These are phyloP conservation scores for Triticum dicoccoides DNA, from an alignment of 176 grass and related monocot genomes.

Conservation along the genomic window DNA sequence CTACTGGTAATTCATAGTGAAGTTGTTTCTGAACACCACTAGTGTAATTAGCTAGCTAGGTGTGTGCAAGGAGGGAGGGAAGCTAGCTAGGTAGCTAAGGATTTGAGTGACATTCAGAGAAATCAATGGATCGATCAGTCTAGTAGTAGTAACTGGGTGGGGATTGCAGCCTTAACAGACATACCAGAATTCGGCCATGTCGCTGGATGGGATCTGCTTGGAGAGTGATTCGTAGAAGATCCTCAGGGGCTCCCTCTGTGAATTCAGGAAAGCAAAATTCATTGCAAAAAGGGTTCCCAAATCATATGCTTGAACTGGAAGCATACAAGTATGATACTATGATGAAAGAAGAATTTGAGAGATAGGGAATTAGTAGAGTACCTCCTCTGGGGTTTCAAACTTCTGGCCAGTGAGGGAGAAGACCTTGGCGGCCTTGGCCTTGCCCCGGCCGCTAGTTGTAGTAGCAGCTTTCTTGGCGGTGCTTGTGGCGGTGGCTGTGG, in stretches of 20 bases:
- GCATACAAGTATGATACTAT: not conserved
- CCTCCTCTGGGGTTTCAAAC: slow-evolving; percentile 90
- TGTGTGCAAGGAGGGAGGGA: too few species aligned
- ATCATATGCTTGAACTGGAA: not conserved
- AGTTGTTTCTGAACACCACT: too few species aligned
- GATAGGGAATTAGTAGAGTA: not conserved
- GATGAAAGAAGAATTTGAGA: not conserved
- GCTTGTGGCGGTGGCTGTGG: too few species aligned
- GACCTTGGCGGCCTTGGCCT: slow-evolving; percentile 59
- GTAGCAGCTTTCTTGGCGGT: too few species aligned
- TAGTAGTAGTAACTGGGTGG: too few species aligned
- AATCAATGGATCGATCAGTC: too few species aligned
- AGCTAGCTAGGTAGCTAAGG: too few species aligned
- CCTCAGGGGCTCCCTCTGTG: slow-evolving; percentile 81
- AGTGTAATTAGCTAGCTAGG: too few species aligned
- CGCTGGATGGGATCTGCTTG: slow-evolving; percentile 87
- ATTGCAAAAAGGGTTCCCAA: too few species aligned
- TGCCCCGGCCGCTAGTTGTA: too few species aligned
- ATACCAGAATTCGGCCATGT: slow-evolving; percentile 89
- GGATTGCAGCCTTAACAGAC: not conserved
- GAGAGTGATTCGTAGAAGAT: slow-evolving; percentile 95
- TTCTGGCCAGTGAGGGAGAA: slow-evolving; percentile 87
- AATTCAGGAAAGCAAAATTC: not conserved
- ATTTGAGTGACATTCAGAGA: too few species aligned
- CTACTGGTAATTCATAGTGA: too few species aligned